phyloP scores from a whole-genome alignment of 73 alveolate genomes.

The Paramecium sexaurelia region DNA sequence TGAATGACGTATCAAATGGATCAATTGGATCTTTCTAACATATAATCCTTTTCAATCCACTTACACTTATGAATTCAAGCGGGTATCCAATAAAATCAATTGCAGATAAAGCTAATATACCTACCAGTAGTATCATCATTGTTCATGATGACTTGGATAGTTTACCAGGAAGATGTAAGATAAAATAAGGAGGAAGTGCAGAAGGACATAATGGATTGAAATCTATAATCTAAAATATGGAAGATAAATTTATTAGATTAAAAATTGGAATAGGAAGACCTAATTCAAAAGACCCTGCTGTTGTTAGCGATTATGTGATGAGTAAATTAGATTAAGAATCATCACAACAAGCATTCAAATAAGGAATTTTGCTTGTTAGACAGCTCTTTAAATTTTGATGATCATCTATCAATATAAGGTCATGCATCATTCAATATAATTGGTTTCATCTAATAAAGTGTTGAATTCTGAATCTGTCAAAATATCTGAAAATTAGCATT shows the following conservation, averaged over 20 bases:
- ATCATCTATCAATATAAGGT: background rate
- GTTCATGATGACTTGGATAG: slow-evolving; percentile 61
- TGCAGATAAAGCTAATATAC: slow-evolving; percentile 9
- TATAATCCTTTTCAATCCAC: slow-evolving; percentile 30
- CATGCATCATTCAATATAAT: slow-evolving; percentile 28
- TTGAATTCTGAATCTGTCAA: slow-evolving; percentile 38
- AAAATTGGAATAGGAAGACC: slow-evolving; percentile 69
- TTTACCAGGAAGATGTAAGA: slow-evolving; percentile 53
- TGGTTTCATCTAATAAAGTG: slow-evolving; percentile 9
- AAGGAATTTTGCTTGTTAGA: background rate
- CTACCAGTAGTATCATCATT: background rate
- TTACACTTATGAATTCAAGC: slow-evolving; percentile 51
- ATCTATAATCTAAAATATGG: slow-evolving; percentile 54
- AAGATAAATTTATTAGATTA: slow-evolving; percentile 19
- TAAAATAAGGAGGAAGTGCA: slow-evolving; percentile 63
- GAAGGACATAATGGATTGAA: slow-evolving; percentile 65
- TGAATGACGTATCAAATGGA: slow-evolving; percentile 3
- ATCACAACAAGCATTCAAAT: background rate
- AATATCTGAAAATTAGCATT: background rate
- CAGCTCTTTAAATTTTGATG: background rate
- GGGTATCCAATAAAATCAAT: slow-evolving; percentile 40
- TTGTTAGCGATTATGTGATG: slow-evolving; percentile 57
- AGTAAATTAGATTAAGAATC: background rate
- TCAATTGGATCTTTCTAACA: slow-evolving; percentile 20
- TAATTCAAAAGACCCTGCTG: slow-evolving; percentile 61